These are phyloP conservation scores for Irpex sp. DNA, from an alignment of 1,284 basidiomycete species.

Conservation along the genomic window DNA sequence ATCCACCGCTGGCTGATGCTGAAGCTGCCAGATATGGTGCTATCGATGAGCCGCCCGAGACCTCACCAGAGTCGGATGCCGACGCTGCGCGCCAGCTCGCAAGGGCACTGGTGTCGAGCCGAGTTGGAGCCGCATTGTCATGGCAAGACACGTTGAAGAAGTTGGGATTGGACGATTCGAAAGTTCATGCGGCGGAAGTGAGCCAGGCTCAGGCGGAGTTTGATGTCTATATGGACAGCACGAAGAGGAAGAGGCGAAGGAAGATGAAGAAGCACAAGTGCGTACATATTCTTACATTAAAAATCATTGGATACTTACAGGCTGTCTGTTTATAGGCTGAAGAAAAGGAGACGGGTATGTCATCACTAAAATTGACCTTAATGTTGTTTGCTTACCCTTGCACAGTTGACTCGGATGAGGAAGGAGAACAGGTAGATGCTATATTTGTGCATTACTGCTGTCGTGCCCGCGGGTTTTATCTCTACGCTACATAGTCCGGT, in stretches of 20 bases:
- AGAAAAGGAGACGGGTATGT: slow-evolving; percentile 57
- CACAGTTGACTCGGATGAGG: slow-evolving; percentile 7
- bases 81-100: slow-evolving; percentile 73
- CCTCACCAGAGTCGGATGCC: slow-evolving; percentile 64
- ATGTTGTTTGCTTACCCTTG: not conserved
- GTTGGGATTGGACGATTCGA: slow-evolving; percentile 53
- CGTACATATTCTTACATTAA: slow-evolving; percentile 26
- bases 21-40: slow-evolving; percentile 23
- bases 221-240: slow-evolving; percentile 70
- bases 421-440: slow-evolving; percentile 5
- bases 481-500: not conserved
- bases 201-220: slow-evolving; percentile 54
- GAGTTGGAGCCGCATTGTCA: slow-evolving; percentile 51
- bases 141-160: slow-evolving; percentile 64
- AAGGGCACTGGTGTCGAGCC: slow-evolving; percentile 61
- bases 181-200: slow-evolving; percentile 42
- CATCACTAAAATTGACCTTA: not conserved
- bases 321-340: slow-evolving; percentile 38
- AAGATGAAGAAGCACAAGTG: slow-evolving; percentile 93
- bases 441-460: not conserved
- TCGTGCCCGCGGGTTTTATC: not conserved
- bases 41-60: slow-evolving; percentile 48
- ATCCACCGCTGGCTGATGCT: slow-evolving; percentile 8
- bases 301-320: not conserved
- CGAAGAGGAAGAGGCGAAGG: slow-evolving; percentile 77